Percentiles rank a stretch among this genome's conserved stretches.
phyloP scores from a whole-genome alignment of 805 yeast genomes.

The Monosporozyma yasuniensis region DNA sequence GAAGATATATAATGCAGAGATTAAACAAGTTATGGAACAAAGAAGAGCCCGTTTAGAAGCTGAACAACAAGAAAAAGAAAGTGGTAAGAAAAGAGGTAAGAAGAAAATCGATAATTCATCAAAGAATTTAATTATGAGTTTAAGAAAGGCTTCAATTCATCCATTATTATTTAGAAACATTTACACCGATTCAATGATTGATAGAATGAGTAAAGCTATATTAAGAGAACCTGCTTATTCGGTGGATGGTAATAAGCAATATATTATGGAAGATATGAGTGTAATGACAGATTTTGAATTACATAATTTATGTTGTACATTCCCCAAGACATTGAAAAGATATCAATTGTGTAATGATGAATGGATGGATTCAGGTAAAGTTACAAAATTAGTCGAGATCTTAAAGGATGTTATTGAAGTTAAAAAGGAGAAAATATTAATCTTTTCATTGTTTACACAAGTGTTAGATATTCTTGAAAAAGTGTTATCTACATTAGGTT shows the following conservation, averaged over 20 bases:
- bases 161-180: slow-evolving; percentile 71
- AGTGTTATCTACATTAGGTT: slow-evolving; percentile 52
- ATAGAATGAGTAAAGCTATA: slow-evolving; percentile 66
- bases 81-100: slow-evolving; percentile 27
- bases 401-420: slow-evolving; percentile 45
- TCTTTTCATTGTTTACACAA: slow-evolving; percentile 90
- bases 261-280: slow-evolving; percentile 87
- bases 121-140: slow-evolving; percentile 72
- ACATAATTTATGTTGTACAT: slow-evolving; percentile 61
- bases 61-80: slow-evolving; percentile 12
- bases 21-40: slow-evolving; percentile 35
- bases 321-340: slow-evolving; percentile 52
- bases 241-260: slow-evolving; percentile 63
- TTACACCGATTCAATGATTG: slow-evolving; percentile 48
- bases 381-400: slow-evolving; percentile 45
- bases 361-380: slow-evolving; percentile 68
- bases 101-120: slow-evolving; percentile 14
- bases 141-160: slow-evolving; percentile 89
- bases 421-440: slow-evolving; percentile 56
- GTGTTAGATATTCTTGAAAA: slow-evolving; percentile 79
- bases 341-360: slow-evolving; percentile 46
- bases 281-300: slow-evolving; percentile 90
- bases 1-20: slow-evolving; percentile 51
- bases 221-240: slow-evolving; percentile 71
- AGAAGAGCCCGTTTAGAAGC: slow-evolving; percentile 6